Conservation (phyloP, 208 protist genomes). For the Wallacemonas sp. region DNA sequence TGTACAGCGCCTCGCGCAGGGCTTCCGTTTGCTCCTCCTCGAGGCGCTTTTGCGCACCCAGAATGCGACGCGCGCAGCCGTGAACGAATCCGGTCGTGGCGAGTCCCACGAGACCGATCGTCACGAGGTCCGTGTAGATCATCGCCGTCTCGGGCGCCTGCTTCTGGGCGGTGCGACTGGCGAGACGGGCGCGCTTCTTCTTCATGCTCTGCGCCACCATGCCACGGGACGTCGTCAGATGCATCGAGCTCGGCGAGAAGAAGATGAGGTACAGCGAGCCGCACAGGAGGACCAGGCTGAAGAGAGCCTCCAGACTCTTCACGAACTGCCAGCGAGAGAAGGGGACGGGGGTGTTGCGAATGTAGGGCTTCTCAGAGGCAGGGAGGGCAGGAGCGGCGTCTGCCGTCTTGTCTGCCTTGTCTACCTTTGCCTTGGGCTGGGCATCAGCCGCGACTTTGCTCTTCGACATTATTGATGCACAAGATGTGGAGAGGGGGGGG, state of each 20-base stretch:
- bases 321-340: conserved; percentile 11
- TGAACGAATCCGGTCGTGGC: conserved; percentile 32
- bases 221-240: conserved; percentile 11
- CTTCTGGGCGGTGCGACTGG: conserved; percentile 27
- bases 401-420: neutral
- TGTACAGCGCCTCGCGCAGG: conserved; percentile 6
- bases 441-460: neutral
- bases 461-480: neutral
- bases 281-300: conserved; percentile 17
- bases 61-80: conserved; percentile 23
- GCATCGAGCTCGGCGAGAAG: conserved; percentile 23
- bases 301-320: conserved; percentile 19
- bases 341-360: conserved; percentile 8
- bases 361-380: conserved; percentile 2
- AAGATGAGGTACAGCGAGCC: conserved; percentile 12
- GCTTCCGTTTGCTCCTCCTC: conserved; percentile 20
- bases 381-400: neutral
- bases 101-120: conserved; percentile 37
- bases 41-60: conserved; percentile 20
- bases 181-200: conserved; percentile 22
- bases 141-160: conserved; percentile 10
- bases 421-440: neutral
- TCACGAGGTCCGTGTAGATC: conserved; percentile 56
- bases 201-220: conserved; percentile 12
- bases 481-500: conserved; percentile 9